A percentile compares a stretch with the other conserved stretches of the same genome.
These are phyloP conservation scores for Fusarium sp. DNA, from an alignment of 2,329 filamentous ascomycete species.

Conservation along the genomic window DNA sequence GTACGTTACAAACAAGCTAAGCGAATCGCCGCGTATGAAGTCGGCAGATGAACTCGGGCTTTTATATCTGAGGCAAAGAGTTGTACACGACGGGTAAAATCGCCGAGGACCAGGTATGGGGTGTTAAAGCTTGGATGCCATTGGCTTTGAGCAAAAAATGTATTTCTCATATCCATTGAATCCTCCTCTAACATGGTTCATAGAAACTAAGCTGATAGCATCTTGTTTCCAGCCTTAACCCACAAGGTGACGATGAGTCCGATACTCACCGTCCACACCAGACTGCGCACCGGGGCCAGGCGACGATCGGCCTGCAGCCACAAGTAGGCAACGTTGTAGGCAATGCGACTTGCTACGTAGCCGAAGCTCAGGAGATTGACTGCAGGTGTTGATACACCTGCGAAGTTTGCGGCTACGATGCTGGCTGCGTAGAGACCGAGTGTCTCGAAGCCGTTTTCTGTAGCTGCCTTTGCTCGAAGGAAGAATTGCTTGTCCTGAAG, in stretches of 20 bases:
- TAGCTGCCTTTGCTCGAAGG: conserved; percentile 63
- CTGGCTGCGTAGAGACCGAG: conserved; percentile 56
- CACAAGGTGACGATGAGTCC: conserved; percentile 52
- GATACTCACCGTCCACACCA: conserved; percentile 53
- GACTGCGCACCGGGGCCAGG: conserved; percentile 52
- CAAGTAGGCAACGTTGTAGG: conserved; percentile 59
- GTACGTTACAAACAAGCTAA: conserved; percentile 7
- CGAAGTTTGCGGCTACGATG: conserved; percentile 60
- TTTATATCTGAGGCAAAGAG: conserved; percentile 19
- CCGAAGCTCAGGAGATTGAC: conserved; percentile 55
- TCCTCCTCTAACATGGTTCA: neutral
- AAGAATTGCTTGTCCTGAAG: conserved; percentile 64
- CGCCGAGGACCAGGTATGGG: conserved; percentile 11
- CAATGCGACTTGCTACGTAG: conserved; percentile 55
- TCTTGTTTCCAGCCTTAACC: conserved; percentile 53
- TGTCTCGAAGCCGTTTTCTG: conserved; percentile 58
- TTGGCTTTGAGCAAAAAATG: neutral
- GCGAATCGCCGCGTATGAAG: conserved; percentile 1
- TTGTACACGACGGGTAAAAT: conserved; percentile 17
- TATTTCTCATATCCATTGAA: neutral
- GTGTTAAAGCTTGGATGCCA: neutral
- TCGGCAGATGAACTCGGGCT: conserved; percentile 25
- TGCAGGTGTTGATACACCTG: conserved; percentile 51
- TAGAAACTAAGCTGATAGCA: conserved; percentile 21
- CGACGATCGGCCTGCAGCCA: conserved; percentile 55